Evolutionary conservation across 2,329 filamentous ascomycete species (phyloP).

Genomic region (Stylonectria norvegica): DNA sequence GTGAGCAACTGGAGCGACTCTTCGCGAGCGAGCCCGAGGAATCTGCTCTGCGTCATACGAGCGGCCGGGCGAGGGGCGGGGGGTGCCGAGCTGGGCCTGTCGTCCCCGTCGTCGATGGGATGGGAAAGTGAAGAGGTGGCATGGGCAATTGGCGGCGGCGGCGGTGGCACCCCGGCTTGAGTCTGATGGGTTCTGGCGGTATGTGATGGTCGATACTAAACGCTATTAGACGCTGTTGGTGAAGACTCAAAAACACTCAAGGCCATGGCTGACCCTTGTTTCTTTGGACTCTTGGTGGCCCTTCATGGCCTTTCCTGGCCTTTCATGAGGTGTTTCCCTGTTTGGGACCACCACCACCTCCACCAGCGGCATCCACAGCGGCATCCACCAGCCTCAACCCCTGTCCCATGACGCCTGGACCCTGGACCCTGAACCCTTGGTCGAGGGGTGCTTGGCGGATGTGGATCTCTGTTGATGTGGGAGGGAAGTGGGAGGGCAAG

Average conservation of each 20-base stretch:
- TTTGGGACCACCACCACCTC: too few relatives aligned
- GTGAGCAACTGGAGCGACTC: slow-evolving; percentile 11
- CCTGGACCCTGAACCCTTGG: too few relatives aligned
- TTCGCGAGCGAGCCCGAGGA: slow-evolving; percentile 27
- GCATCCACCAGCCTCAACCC: too few relatives aligned
- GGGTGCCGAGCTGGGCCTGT: slow-evolving; percentile 28
- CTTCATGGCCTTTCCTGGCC: too few relatives aligned
- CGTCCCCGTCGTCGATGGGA: slow-evolving; percentile 11
- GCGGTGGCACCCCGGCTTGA: background rate
- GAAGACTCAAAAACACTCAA: too few relatives aligned
- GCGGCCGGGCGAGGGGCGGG: slow-evolving; percentile 24
- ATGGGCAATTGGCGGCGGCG: background rate
- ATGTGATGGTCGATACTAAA: background rate
- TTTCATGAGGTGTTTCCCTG: too few relatives aligned
- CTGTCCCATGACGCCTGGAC: too few relatives aligned
- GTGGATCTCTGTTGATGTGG: too few relatives aligned
- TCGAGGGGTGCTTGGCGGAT: too few relatives aligned
- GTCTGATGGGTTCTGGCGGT: background rate
- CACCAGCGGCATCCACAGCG: too few relatives aligned
- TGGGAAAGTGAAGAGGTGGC: background rate
- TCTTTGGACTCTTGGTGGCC: background rate
- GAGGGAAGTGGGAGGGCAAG: too few relatives aligned
- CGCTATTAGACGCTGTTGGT: too few relatives aligned
- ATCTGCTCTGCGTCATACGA: slow-evolving; percentile 29
- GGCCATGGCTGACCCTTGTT: background rate